Percentiles rank a stretch among this genome's conserved stretches.
Evolutionary conservation across 805 yeast genomes (phyloP).

Genomic region (Nakazawaea holstii): DNA sequence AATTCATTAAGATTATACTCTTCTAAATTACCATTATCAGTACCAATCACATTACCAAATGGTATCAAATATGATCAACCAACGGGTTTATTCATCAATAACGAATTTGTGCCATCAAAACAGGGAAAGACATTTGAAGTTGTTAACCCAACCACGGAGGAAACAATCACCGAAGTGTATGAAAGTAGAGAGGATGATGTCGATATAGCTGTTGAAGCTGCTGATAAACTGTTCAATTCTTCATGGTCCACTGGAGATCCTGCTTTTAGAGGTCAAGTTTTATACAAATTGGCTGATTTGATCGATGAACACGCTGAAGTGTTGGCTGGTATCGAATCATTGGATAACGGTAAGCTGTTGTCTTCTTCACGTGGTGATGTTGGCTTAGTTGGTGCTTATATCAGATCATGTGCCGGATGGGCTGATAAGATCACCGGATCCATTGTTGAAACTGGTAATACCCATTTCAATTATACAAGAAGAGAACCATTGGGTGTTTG

Average conservation of each 20-base stretch:
- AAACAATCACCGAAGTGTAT: conserved; percentile 59
- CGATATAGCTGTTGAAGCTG: conserved; percentile 82
- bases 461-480: conserved; percentile 72
- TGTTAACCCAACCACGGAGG: conserved; percentile 66
- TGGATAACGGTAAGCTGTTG: conserved; percentile 87
- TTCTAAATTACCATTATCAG: conserved; percentile 13
- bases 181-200: conserved; percentile 78
- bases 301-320: conserved; percentile 67
- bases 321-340: conserved; percentile 75
- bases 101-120: conserved; percentile 45
- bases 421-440: conserved; percentile 84
- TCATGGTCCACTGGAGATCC: conserved; percentile 72
- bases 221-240: conserved; percentile 66
- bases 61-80: conserved; percentile 39
- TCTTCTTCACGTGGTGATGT: conserved; percentile 71
- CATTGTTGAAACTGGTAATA: conserved; percentile 65
- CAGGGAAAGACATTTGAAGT: conserved; percentile 58
- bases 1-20: conserved; percentile 6
- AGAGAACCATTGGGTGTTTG: conserved; percentile 94
- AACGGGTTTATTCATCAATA: conserved; percentile 54
- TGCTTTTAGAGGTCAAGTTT: conserved; percentile 53
- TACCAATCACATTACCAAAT: conserved; percentile 25
- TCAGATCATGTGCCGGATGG: conserved; percentile 87
- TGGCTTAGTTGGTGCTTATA: conserved; percentile 57
- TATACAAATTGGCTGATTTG: conserved; percentile 71